These are phyloP conservation scores for Solanum etuberosum DNA, from an alignment of 257 asterid species.

Conservation along the genomic window DNA sequence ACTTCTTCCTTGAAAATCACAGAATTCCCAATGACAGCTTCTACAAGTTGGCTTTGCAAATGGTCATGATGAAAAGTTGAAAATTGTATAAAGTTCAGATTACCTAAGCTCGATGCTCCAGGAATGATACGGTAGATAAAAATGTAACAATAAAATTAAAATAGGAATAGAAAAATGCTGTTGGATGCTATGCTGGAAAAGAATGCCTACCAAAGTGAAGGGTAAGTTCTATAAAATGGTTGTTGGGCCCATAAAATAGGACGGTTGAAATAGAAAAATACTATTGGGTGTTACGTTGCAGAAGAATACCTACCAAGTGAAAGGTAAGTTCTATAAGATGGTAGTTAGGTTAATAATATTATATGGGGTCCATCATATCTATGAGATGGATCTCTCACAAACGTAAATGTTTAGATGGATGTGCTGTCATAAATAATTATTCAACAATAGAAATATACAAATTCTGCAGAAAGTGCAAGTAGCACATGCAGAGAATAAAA, in stretches of 20 bases:
- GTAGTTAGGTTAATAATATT: not conserved
- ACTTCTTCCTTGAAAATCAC: not conserved
- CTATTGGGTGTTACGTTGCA: not conserved
- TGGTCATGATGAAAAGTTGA: not conserved
- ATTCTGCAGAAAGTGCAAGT: not conserved
- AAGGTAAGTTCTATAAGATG: not conserved
- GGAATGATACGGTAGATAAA: not conserved
- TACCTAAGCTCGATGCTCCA: not conserved
- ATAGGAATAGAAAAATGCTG: not conserved
- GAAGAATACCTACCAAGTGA: not conserved
- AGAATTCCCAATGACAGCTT: not conserved
- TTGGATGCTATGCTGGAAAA: not conserved
- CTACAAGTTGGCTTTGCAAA: not conserved
- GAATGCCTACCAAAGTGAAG: not conserved
- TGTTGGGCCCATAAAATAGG: not conserved
- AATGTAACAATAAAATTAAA: not conserved
- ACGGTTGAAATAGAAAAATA: not conserved
- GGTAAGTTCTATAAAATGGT: not conserved
- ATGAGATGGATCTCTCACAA: not conserved
- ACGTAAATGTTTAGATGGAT: not conserved
- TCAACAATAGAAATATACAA: not conserved
- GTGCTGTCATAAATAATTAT: not conserved
- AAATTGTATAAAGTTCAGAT: not conserved
- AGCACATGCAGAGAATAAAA: not conserved
- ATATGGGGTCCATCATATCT: not conserved